A percentile compares a stretch with the other conserved stretches of the same genome.
Conservation (phyloP, 2,329 filamentous ascomycete species). For the Curvularia verruculosa region DNA sequence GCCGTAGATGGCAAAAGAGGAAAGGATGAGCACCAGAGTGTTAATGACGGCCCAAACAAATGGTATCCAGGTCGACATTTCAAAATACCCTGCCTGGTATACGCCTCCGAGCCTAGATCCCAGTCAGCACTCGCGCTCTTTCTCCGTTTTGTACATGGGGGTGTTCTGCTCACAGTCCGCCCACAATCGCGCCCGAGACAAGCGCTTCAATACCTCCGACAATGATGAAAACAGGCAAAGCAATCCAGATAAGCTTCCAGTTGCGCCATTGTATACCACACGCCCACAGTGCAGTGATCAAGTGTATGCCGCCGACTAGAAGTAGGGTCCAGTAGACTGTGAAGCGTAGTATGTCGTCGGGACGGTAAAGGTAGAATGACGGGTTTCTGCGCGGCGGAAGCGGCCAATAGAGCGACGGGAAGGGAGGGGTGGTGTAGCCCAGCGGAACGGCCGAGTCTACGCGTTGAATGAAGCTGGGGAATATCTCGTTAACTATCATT, state of each 20-base stretch:
- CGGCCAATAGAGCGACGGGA: slow-evolving; percentile 83
- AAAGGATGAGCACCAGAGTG: slow-evolving; percentile 79
- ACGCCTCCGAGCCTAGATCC: slow-evolving; percentile 71
- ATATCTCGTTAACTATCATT: slow-evolving; percentile 10
- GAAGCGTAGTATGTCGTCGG: slow-evolving; percentile 83
- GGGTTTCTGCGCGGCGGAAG: slow-evolving; percentile 63
- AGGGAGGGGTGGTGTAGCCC: slow-evolving; percentile 71
- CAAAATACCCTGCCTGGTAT: slow-evolving; percentile 81
- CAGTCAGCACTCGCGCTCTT: slow-evolving; percentile 11
- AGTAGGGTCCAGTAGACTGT: slow-evolving; percentile 87
- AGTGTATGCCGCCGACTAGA: slow-evolving; percentile 75
- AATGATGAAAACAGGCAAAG: slow-evolving; percentile 72
- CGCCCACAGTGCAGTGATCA: slow-evolving; percentile 73
- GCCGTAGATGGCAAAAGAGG: slow-evolving; percentile 91
- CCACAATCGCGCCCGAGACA: slow-evolving; percentile 80
- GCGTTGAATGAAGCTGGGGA: slow-evolving; percentile 53
- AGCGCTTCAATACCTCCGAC: slow-evolving; percentile 78
- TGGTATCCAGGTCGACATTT: slow-evolving; percentile 94
- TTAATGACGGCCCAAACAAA: slow-evolving; percentile 88
- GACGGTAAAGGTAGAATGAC: slow-evolving; percentile 71
- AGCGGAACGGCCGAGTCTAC: slow-evolving; percentile 56
- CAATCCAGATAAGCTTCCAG: slow-evolving; percentile 68
- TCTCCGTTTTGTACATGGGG: too few species aligned
- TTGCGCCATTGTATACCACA: slow-evolving; percentile 70
- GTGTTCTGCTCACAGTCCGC: slow-evolving; percentile 69